phyloP scores from a whole-genome alignment of 176 grass and related monocot species.

The Secale cereale region DNA sequence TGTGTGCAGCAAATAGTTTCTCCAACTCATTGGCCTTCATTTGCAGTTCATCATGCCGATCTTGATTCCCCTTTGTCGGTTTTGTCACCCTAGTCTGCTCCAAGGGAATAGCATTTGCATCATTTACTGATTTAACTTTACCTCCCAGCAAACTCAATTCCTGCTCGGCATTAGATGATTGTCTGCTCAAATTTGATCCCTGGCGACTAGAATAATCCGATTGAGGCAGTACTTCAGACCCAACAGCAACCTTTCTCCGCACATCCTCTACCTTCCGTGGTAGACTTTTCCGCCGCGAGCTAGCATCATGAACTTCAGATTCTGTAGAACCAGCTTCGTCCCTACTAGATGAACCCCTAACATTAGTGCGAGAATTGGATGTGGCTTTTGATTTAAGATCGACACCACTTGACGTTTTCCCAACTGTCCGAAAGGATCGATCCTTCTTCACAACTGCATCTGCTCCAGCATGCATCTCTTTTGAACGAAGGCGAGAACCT shows the following conservation, averaged over 20 bases:
- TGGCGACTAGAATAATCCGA: constrained; percentile 35
- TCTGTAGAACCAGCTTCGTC: constrained; percentile 35
- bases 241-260: constrained; percentile 28
- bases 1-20: constrained; percentile 89
- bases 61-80: constrained; percentile 65
- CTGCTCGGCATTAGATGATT: constrained; percentile 39
- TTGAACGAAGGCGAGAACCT: constrained; percentile 28
- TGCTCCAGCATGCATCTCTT: constrained; percentile 39
- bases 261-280: constrained; percentile 42
- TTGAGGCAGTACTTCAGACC: constrained; percentile 23
- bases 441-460: constrained; percentile 29
- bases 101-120: constrained; percentile 22
- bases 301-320: constrained; percentile 32
- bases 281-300: constrained; percentile 33
- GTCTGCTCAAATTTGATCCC: constrained; percentile 44
- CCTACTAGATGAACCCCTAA: constrained; percentile 39
- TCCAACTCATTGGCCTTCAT: constrained; percentile 93
- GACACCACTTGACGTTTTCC: constrained; percentile 30
- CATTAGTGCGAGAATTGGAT: constrained; percentile 34
- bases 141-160: constrained; percentile 34
- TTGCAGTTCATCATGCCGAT: constrained; percentile 70
- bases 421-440: constrained; percentile 32
- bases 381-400: constrained; percentile 47
- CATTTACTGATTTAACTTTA: constrained; percentile 27
- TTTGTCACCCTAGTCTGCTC: constrained; percentile 41